These are phyloP conservation scores for Typha latifolia DNA, from an alignment of 176 grass and related monocot species.

Conservation along the genomic window DNA sequence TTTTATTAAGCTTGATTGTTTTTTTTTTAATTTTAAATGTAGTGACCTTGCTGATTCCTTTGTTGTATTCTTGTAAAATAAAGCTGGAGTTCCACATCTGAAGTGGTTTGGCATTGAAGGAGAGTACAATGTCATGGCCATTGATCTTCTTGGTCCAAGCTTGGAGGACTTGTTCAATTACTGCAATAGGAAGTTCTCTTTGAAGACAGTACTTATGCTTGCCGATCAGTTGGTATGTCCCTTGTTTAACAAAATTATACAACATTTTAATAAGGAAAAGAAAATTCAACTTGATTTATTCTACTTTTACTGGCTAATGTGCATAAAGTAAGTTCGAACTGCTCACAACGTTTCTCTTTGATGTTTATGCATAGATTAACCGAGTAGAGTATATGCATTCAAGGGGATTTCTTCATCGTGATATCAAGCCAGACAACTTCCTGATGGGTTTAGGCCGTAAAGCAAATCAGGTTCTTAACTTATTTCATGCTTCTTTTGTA, in stretches of 20 bases:
- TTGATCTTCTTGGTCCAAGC: slow-evolving; percentile 75
- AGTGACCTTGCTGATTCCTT: slow-evolving; percentile 7
- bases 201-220: slow-evolving; percentile 82
- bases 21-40: background rate
- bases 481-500: no score
- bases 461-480: slow-evolving; percentile 55
- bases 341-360: background rate
- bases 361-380: slow-evolving; percentile 34
- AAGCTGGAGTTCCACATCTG: slow-evolving; percentile 80
- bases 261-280: slow-evolving; percentile 10
- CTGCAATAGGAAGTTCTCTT: slow-evolving; percentile 68
- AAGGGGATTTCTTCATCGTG: slow-evolving; percentile 62
- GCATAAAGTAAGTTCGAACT: background rate
- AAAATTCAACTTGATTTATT: background rate
- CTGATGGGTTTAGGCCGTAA: slow-evolving; percentile 73
- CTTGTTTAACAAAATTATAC: background rate
- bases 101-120: slow-evolving; percentile 79
- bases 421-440: slow-evolving; percentile 85
- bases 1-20: background rate
- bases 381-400: slow-evolving; percentile 61
- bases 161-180: slow-evolving; percentile 83
- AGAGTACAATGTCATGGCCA: slow-evolving; percentile 80
- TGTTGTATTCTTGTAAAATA: slow-evolving; percentile 19
- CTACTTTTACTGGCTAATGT: background rate
- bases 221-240: slow-evolving; percentile 69